phyloP scores from a whole-genome alignment of 768 basidiomycete species.

The Pleurotus cornucopiae region DNA sequence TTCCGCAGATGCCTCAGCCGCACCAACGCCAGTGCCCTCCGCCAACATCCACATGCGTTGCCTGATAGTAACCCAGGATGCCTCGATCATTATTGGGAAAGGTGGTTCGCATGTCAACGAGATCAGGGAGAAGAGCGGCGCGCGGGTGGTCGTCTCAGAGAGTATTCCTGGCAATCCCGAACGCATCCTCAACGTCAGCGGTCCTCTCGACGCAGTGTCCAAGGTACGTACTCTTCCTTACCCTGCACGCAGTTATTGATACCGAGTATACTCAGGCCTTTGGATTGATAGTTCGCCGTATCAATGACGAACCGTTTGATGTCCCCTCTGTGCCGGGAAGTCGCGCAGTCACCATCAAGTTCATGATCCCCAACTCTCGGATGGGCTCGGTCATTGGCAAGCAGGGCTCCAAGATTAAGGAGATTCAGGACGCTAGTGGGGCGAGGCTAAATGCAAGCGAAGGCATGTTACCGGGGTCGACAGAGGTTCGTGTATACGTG shows the following conservation, averaged over 20 bases:
- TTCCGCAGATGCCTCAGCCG: conserved; percentile 41
- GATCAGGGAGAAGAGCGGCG: conserved; percentile 96
- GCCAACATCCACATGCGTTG: conserved; percentile 96
- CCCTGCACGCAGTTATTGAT: too few relatives aligned
- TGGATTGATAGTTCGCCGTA: conserved; percentile 95
- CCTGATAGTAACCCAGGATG: conserved; percentile 98
- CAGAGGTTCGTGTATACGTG: conserved; percentile 63
- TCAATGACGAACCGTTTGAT: conserved; percentile 99
- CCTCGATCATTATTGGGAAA: conserved; percentile 98
- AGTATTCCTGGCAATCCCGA: conserved; percentile 99
- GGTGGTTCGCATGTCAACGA: conserved; percentile 96
- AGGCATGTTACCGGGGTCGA: conserved; percentile 98
- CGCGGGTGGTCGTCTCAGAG: conserved; percentile 95
- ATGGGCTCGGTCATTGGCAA: conserved; percentile 99
- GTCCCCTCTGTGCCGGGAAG: conserved; percentile 97
- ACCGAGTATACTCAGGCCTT: conserved; percentile 64
- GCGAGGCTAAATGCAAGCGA: conserved; percentile 95
- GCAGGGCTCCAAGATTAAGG: conserved; percentile 96
- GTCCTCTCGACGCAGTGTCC: conserved; percentile 95
- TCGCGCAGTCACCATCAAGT: conserved; percentile 98
- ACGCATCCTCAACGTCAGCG: conserved; percentile 94
- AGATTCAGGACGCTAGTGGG: conserved; percentile 98
- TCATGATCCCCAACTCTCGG: conserved; percentile 98
- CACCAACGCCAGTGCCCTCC: conserved; percentile 55
- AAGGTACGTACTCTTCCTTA: conserved; percentile 56